Evolutionary conservation across 176 grass and related monocot genomes (phyloP).

Genomic region (maize (Zea mays)): DNA sequence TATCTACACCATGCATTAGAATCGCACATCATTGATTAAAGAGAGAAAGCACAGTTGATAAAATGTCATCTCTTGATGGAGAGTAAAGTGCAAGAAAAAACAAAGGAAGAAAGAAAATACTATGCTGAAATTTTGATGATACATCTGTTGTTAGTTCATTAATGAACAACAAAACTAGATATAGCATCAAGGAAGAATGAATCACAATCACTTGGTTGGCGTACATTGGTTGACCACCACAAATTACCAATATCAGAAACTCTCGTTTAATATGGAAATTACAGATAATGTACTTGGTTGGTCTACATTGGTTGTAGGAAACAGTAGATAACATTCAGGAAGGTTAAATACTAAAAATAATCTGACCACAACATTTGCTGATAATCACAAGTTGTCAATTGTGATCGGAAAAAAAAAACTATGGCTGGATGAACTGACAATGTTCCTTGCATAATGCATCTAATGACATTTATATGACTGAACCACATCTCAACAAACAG

Average conservation of each 20-base stretch:
- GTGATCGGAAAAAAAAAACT: not conserved
- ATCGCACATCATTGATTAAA: not conserved
- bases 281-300: not conserved
- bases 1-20: not conserved
- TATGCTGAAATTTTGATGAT: not conserved
- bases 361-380: not conserved
- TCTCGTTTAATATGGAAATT: not conserved
- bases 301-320: not conserved
- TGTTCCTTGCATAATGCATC: constrained; percentile 9
- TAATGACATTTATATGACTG: not conserved
- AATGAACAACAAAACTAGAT: not conserved
- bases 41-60: not conserved
- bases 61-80: too few relatives aligned
- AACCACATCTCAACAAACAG: not conserved
- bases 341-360: not conserved
- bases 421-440: not conserved
- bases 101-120: not conserved
- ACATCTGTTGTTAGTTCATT: not conserved
- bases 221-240: not conserved
- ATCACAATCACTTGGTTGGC: not conserved
- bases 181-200: not conserved
- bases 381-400: not conserved
- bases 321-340: not conserved
- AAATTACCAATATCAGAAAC: constrained; percentile 15
- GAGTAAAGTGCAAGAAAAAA: not conserved